Percentiles rank a stretch among this genome's conserved stretches.
Conservation (phyloP, 208 protist genomes). For the Trichomonas tenax region DNA sequence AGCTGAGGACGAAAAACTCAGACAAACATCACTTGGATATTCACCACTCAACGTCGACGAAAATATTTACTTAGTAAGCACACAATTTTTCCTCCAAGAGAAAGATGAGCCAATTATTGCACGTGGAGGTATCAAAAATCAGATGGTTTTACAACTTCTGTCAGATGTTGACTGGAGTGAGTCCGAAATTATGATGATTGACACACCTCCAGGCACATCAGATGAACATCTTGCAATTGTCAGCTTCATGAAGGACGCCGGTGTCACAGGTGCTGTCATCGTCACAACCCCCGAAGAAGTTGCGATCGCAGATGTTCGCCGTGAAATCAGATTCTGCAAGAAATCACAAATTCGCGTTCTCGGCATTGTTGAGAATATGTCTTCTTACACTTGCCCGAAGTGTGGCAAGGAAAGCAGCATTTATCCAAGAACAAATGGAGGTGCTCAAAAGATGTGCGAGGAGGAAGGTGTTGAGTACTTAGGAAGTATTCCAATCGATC, state of each 20-base stretch:
- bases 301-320: constrained; percentile 86
- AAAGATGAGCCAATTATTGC: constrained; percentile 89
- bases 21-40: constrained; percentile 62
- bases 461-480: neutral
- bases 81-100: constrained; percentile 82
- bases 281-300: constrained; percentile 91
- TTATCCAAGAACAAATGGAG: neutral
- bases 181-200: constrained; percentile 92
- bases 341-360: constrained; percentile 68
- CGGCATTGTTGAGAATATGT: constrained; percentile 99
- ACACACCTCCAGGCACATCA: constrained; percentile 98
- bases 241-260: constrained; percentile 59
- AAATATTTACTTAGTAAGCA: constrained; percentile 85
- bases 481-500: neutral
- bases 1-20: constrained; percentile 65
- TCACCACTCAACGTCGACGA: constrained; percentile 63
- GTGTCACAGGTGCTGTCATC: constrained; percentile 67
- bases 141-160: constrained; percentile 93
- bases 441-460: neutral
- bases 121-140: constrained; percentile 81
- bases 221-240: constrained; percentile 95
- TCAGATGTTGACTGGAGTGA: constrained; percentile 90
- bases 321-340: constrained; percentile 91
- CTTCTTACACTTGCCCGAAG: neutral
- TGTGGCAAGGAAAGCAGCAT: neutral